A percentile compares a stretch with the other conserved stretches of the same genome.
Evolutionary conservation across 1,284 basidiomycete species (phyloP).

Genomic region (Apiotrichum laibachii): DNA sequence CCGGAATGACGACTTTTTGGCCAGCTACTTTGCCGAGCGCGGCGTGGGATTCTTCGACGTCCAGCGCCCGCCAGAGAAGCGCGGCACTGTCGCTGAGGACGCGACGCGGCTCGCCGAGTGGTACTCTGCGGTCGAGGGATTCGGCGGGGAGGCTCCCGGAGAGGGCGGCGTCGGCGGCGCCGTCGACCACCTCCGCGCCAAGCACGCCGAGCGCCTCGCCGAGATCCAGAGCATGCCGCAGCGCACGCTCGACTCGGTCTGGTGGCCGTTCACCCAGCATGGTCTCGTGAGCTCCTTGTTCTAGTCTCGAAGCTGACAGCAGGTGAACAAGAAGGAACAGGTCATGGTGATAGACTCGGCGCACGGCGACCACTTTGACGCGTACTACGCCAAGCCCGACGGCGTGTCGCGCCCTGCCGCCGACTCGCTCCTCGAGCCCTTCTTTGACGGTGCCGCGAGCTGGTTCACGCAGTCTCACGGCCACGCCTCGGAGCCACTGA

Average conservation of each 20-base stretch:
- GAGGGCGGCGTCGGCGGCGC: slow-evolving; percentile 55
- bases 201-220: slow-evolving; percentile 64
- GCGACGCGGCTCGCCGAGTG: slow-evolving; percentile 63
- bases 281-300: slow-evolving; percentile 49
- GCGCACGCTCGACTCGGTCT: slow-evolving; percentile 73
- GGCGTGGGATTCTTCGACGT: slow-evolving; percentile 44
- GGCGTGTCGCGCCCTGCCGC: slow-evolving; percentile 26
- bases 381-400: slow-evolving; percentile 54
- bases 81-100: slow-evolving; percentile 62
- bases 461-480: slow-evolving; percentile 98
- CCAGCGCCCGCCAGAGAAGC: slow-evolving; percentile 43
- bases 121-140: slow-evolving; percentile 56
- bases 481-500: slow-evolving; percentile 72
- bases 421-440: slow-evolving; percentile 60
- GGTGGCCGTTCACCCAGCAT: slow-evolving; percentile 99
- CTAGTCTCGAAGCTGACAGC: slow-evolving; percentile 12
- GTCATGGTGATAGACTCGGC: slow-evolving; percentile 92
- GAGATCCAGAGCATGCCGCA: slow-evolving; percentile 74
- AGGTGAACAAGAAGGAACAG: slow-evolving; percentile 65
- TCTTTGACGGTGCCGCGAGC: slow-evolving; percentile 88
- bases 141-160: background rate
- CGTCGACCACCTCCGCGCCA: slow-evolving; percentile 62
- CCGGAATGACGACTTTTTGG: slow-evolving; percentile 79
- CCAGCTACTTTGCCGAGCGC: slow-evolving; percentile 71
- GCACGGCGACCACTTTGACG: slow-evolving; percentile 76